Conservation (phyloP, 75 land plant species). For the Larix kaempferi region DNA sequence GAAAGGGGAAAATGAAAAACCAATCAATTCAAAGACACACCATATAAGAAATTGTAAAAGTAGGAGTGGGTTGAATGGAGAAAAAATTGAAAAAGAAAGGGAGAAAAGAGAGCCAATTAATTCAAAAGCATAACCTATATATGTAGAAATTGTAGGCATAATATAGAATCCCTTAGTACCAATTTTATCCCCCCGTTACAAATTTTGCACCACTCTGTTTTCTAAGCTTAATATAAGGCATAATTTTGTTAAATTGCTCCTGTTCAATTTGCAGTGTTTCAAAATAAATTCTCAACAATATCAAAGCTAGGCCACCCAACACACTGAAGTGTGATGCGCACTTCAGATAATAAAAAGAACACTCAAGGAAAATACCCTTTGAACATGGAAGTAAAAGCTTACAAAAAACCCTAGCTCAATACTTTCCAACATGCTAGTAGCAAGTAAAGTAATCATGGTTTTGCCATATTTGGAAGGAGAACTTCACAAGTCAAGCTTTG, state of each 20-base stretch:
- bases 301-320: neutral
- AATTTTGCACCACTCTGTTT: conserved; percentile 38
- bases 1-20: too few species aligned
- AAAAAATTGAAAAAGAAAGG: too few species aligned
- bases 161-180: conserved; percentile 51
- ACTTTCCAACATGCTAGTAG: neutral
- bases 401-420: neutral
- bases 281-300: neutral
- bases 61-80: too few species aligned
- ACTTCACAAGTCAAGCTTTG: neutral
- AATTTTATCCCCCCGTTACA: conserved; percentile 33
- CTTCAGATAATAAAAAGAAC: neutral
- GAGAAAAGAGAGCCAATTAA: too few species aligned
- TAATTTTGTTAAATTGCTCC: conserved; percentile 38
- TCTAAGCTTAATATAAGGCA: conserved; percentile 32
- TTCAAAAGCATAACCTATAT: too few species aligned
- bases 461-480: neutral
- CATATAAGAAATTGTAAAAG: too few species aligned
- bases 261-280: conserved; percentile 25
- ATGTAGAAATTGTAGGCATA: conserved; percentile 13
- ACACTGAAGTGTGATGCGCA: neutral
- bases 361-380: neutral
- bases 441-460: neutral
- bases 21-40: too few species aligned
- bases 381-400: neutral